Conservation (phyloP, 2,329 filamentous ascomycete genomes). For the Colletotrichum incanum region DNA sequence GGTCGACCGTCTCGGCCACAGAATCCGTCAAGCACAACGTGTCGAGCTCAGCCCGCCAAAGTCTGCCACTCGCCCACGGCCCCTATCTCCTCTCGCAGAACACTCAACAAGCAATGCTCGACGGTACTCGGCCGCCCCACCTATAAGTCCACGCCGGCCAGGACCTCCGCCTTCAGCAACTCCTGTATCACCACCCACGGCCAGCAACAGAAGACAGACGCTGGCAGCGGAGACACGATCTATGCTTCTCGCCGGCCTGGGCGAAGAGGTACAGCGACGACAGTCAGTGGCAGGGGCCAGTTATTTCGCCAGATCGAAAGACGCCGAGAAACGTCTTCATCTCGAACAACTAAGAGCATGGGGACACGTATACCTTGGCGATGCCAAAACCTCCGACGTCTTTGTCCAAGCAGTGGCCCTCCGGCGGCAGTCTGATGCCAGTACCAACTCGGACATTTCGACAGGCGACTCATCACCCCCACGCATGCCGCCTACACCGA, state of each 20-base stretch:
- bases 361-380: conserved; percentile 59
- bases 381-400: conserved; percentile 60
- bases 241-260: conserved; percentile 50
- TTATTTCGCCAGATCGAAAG: conserved; percentile 23
- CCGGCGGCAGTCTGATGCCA: conserved; percentile 52
- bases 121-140: conserved; percentile 24
- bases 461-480: conserved; percentile 21
- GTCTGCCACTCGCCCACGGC: conserved; percentile 31
- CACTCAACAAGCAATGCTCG: conserved; percentile 13
- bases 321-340: conserved; percentile 41
- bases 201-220: conserved; percentile 46
- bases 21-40: conserved; percentile 44
- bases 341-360: conserved; percentile 57
- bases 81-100: conserved; percentile 39
- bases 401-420: conserved; percentile 62
- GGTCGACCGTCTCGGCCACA: conserved; percentile 53
- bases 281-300: conserved; percentile 46
- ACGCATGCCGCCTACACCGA: conserved; percentile 20
- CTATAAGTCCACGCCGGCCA: conserved; percentile 28
- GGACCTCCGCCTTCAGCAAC: conserved; percentile 39
- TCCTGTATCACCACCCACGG: conserved; percentile 41
- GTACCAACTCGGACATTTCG: conserved; percentile 40
- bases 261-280: conserved; percentile 46
- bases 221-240: conserved; percentile 51
- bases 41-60: conserved; percentile 35